A percentile compares a stretch with the other conserved stretches of the same genome.
Conservation (phyloP, 1,284 basidiomycete genomes). For the Moesziomyces globuligerus region DNA sequence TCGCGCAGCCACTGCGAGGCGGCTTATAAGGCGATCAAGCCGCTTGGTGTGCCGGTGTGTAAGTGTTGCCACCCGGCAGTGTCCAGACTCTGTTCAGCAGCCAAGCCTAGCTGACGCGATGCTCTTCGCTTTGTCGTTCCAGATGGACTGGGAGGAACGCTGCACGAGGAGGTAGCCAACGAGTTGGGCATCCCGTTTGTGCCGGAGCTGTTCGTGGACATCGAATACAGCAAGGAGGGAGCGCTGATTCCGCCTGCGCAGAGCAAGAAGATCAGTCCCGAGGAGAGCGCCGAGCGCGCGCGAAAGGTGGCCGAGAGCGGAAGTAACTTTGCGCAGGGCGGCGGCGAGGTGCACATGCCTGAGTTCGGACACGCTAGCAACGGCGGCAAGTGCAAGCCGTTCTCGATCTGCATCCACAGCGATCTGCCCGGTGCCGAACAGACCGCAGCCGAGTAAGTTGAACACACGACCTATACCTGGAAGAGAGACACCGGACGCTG, state of each 20-base stretch:
- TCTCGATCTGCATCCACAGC: slow-evolving; percentile 42
- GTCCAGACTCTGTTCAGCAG: no score
- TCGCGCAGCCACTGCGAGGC: slow-evolving; percentile 18
- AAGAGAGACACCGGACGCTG: neutral
- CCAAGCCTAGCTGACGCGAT: no score
- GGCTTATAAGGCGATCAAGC: slow-evolving; percentile 35
- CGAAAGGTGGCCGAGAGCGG: slow-evolving; percentile 22
- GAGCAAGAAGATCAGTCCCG: slow-evolving; percentile 28
- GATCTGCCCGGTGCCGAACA: slow-evolving; percentile 24
- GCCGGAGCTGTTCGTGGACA: slow-evolving; percentile 41
- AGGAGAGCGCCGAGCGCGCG: slow-evolving; percentile 37
- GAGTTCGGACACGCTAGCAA: slow-evolving; percentile 18
- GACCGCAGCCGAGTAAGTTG: slow-evolving; percentile 19
- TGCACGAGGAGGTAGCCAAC: slow-evolving; percentile 28
- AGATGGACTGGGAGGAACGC: slow-evolving; percentile 30
- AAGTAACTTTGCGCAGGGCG: slow-evolving; percentile 25
- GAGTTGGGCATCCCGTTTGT: slow-evolving; percentile 30
- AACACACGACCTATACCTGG: no score
- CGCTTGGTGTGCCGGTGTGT: slow-evolving; percentile 29
- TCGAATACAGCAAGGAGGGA: slow-evolving; percentile 35
- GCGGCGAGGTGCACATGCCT: slow-evolving; percentile 18
- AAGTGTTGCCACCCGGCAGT: no score
- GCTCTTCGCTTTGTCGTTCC: neutral
- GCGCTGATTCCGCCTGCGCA: slow-evolving; percentile 34
- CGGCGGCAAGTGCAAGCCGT: slow-evolving; percentile 22